These are phyloP conservation scores for Yamadazyma sp. DNA, from an alignment of 1,139 yeast species.

Conservation along the genomic window DNA sequence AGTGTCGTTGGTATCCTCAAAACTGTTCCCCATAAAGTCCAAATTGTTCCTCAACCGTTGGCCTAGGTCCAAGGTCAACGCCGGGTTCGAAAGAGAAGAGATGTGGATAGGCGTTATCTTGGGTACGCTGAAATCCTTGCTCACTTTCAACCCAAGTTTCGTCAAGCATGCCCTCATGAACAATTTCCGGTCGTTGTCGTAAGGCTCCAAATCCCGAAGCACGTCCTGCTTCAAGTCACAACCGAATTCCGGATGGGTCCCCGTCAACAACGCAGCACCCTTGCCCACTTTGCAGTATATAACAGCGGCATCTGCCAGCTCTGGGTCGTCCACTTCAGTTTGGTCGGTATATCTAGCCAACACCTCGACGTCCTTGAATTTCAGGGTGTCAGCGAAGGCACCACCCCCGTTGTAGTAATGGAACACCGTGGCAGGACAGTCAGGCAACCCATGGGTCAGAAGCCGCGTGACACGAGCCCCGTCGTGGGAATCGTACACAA, in stretches of 20 bases:
- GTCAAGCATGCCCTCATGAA: conserved; percentile 58
- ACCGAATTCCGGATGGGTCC: conserved; percentile 88
- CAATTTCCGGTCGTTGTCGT: conserved; percentile 50
- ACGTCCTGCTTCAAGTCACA: conserved; percentile 36
- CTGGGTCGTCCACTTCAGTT: conserved; percentile 38
- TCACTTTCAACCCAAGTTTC: conserved; percentile 68
- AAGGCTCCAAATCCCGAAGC: conserved; percentile 15
- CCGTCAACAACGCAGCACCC: conserved; percentile 78
- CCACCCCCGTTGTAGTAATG: conserved; percentile 88
- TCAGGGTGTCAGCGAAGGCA: conserved; percentile 72
- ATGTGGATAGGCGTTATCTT: conserved; percentile 63
- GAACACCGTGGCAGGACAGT: conserved; percentile 23
- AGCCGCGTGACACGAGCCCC: conserved; percentile 70
- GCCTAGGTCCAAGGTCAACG: conserved; percentile 25
- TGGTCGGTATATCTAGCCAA: conserved; percentile 61
- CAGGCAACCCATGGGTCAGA: conserved; percentile 27
- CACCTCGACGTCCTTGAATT: conserved; percentile 59
- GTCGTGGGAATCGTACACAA: conserved; percentile 68
- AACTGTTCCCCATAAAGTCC: conserved; percentile 43
- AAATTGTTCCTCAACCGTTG: conserved; percentile 32
- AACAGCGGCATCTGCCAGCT: conserved; percentile 57
- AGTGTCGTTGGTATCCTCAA: conserved; percentile 55
- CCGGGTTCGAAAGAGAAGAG: conserved; percentile 30
- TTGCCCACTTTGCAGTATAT: conserved; percentile 67
- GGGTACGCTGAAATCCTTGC: conserved; percentile 56